Evolutionary conservation across 2,329 filamentous ascomycete species (phyloP), one percentile per base, ranked within the genome.

Genomic region (Chrysoporthe austroafricana): DNA sequence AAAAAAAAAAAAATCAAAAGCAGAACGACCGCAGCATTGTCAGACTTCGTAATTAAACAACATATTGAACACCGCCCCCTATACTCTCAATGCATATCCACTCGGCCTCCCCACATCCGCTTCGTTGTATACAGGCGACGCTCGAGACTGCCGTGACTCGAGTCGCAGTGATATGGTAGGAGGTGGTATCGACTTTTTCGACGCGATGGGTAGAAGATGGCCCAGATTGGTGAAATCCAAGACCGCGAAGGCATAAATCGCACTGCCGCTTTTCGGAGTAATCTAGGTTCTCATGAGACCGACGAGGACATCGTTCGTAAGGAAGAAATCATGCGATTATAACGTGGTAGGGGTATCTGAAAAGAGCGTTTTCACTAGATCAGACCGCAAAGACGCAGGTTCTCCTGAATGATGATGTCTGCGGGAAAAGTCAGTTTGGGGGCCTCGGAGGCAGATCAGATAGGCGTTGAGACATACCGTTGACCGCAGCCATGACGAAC

Each of bases 381-480:
- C 80, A 98, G 85, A 87, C 95, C 95, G 82, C 94, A 97, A 80
- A 97, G 88, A 80, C 96, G 91, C 72, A 99, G 89, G 84, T 99
- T 99, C 84, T 98, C 96, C 85, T 99, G 96, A 80, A 99, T 99
- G 83, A 99, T 99, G 80, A 99, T 99, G 83, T 99, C 96, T 97
- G 73, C 2, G 62, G 8, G 7, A 13, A 34, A 1, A 6, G 75
- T 91, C 82, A 89, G 83, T 66, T 71, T 42, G 50, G 26, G 42
- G 21, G n/a, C 36, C 4, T 18, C 16, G 21, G 6, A 2, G n/a
- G 14, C 8, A 46, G 3, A 26, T 18, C 16, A 7, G 18, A 9
- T 3, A 8, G 32, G 14, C 14, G 63, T 70, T 18, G 59, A 34
- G 64, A 79, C 90, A 76, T 86, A 97, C 94, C 94, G 83, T 99